These are phyloP conservation scores for Russula emetica DNA, from an alignment of 768 basidiomycete genomes.

Conservation along the genomic window DNA sequence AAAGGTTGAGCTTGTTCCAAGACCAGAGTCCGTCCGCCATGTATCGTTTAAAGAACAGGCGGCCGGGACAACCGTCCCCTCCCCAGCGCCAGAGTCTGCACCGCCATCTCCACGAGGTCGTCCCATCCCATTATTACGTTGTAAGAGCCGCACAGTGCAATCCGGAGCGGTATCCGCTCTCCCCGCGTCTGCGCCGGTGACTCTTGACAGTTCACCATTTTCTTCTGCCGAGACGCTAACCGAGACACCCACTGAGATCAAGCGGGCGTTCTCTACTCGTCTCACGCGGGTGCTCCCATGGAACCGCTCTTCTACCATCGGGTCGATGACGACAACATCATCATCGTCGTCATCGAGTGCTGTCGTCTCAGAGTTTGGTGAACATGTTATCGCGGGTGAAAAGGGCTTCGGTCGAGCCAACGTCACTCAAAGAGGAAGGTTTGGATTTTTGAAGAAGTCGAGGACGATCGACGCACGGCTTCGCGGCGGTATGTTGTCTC, in stretches of 20 bases:
- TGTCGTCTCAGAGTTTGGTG: constrained; percentile 13
- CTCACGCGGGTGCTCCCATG: constrained; percentile 12
- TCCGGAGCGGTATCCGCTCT: not conserved
- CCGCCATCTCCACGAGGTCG: constrained; percentile 8
- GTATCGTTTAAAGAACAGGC: constrained; percentile 22
- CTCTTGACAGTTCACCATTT: constrained; percentile 8
- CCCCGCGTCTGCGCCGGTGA: not conserved
- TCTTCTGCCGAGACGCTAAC: constrained; percentile 24
- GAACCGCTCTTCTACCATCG: not conserved
- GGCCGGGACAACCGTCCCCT: not conserved
- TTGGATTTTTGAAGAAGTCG: constrained; percentile 20
- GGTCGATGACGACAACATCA: not conserved
- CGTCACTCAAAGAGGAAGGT: constrained; percentile 15
- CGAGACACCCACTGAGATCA: constrained; percentile 5
- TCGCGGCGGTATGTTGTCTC: not conserved
- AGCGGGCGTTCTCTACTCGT: constrained; percentile 13
- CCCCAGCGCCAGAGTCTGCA: constrained; percentile 1
- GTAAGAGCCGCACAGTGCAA: not conserved
- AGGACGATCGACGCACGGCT: constrained; percentile 3
- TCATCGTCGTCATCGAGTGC: not conserved
- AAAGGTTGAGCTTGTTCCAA: not conserved
- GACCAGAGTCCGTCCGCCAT: constrained; percentile 11
- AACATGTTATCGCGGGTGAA: not conserved
- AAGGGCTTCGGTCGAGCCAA: not conserved
- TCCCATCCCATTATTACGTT: constrained; percentile 10